Conservation (phyloP, 306 rosid species). For the Inga oerstediana region DNA sequence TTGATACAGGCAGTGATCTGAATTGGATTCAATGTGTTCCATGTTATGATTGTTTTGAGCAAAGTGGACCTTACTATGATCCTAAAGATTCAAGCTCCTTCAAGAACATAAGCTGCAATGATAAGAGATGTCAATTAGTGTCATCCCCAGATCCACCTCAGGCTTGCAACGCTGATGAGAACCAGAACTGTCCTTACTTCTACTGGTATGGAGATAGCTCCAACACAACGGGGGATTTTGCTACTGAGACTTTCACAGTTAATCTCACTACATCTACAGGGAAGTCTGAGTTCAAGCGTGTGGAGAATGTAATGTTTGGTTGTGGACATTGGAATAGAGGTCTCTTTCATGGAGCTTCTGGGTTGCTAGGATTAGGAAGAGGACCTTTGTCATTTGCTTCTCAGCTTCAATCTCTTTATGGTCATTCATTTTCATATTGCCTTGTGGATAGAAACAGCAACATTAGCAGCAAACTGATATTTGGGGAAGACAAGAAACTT, state of each 20-base stretch:
- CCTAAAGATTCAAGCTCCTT: slow-evolving; percentile 78
- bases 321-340: slow-evolving; percentile 99
- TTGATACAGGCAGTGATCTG: slow-evolving; percentile 97
- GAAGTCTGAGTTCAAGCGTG: slow-evolving; percentile 53
- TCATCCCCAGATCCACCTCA: slow-evolving; percentile 87
- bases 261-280: slow-evolving; percentile 65
- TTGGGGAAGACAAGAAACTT: slow-evolving; percentile 77
- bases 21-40: slow-evolving; percentile 98
- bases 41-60: slow-evolving; percentile 90
- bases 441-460: slow-evolving; percentile 88
- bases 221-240: slow-evolving; percentile 91
- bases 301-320: slow-evolving; percentile 90
- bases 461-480: slow-evolving; percentile 79
- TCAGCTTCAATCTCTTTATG: slow-evolving; percentile 91
- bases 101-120: slow-evolving; percentile 69
- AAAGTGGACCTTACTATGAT: slow-evolving; percentile 78
- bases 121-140: slow-evolving; percentile 68
- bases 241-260: slow-evolving; percentile 79
- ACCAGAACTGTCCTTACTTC: slow-evolving; percentile 82
- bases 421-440: slow-evolving; percentile 91
- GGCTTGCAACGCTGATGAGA: slow-evolving; percentile 73
- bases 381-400: slow-evolving; percentile 94
- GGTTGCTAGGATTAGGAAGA: slow-evolving; percentile 85
- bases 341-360: slow-evolving; percentile 93
- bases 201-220: slow-evolving; percentile 99